phyloP scores from a whole-genome alignment of 306 rosid genomes.

The Citrullus mucosospermus region DNA sequence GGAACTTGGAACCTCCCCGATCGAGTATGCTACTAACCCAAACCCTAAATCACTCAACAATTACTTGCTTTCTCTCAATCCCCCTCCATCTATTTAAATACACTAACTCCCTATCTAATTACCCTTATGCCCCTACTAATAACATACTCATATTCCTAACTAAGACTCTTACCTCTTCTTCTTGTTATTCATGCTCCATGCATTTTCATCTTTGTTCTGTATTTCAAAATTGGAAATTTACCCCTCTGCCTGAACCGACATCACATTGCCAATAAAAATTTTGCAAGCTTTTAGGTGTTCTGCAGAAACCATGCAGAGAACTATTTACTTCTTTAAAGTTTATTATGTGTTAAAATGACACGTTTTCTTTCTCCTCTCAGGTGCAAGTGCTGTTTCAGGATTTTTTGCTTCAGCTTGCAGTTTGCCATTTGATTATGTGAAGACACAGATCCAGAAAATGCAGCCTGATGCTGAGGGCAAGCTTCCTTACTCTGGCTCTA shows the following conservation, averaged over 20 bases:
- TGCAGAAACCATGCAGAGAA: background rate
- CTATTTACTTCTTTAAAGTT: background rate
- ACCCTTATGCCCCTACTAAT: too few species aligned
- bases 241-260: background rate
- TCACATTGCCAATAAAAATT: background rate
- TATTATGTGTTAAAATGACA: background rate
- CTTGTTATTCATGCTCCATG: background rate
- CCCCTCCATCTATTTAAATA: too few species aligned
- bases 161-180: background rate
- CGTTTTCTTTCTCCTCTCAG: slow-evolving; percentile 17
- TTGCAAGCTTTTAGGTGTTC: background rate
- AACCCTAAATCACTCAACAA: too few species aligned
- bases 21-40: too few species aligned
- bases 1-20: too few species aligned
- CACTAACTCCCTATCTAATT: too few species aligned
- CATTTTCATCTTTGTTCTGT: background rate
- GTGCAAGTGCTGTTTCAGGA: slow-evolving; percentile 87
- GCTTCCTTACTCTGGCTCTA: slow-evolving; percentile 80
- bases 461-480: slow-evolving; percentile 89
- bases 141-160: too few species aligned
- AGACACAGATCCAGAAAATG: slow-evolving; percentile 97
- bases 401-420: slow-evolving; percentile 93
- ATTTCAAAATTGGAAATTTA: background rate
- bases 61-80: too few species aligned
- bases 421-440: slow-evolving; percentile 91